Evolutionary conservation across 345 rosid species (phyloP), one percentile per base, ranked within the genome.

Genomic region (Arabidopsis suecica): DNA sequence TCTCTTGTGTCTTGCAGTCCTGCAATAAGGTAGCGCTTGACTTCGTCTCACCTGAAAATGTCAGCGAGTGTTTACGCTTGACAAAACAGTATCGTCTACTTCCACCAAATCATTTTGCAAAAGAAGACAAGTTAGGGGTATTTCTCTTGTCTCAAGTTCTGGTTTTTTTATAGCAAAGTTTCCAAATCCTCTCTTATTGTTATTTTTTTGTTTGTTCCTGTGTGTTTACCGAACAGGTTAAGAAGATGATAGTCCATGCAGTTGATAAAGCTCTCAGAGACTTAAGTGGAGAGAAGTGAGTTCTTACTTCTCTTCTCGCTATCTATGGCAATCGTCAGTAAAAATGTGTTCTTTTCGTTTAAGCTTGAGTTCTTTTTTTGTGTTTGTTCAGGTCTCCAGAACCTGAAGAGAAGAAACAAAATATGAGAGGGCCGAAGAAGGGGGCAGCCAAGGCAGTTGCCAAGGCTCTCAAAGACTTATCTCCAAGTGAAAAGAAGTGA

Each of bases 101-200:
- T 65, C 93, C 93, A 0, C 81, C 74, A 9, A 78, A 80, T 61
- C 93, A 88, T 47, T 73, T 50, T 55, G 82, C 88, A 0, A 85
- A 84, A 71, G 93, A 88, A 53, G 91, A 87, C 73, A 88, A 88
- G 75, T 79, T 88, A 18, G 87, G 82, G 88, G 93, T 87, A 56
- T 11, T 7, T 48, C 13, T 58, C 30, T 23, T 0, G 6, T 30
- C 57, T 64, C 12, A 1, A 4, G 5, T 48, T 10, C 34, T 58
- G 9, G 9, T 60, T 71, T 47, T 12, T 9, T 62, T 38, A n/a
- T 1, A 38, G 53, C 37, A 38, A 14, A 36, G 3, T 10, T 12
- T 14, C 3, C 4, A 28, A 38, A 34, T 47, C 23, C 10, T 55
- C 67, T 47, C n/a, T 47, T 7, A 20, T 20, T 61, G 38, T 42